phyloP scores from a whole-genome alignment of 2,329 filamentous ascomycete genomes.

The Sarocladium kiliense region DNA sequence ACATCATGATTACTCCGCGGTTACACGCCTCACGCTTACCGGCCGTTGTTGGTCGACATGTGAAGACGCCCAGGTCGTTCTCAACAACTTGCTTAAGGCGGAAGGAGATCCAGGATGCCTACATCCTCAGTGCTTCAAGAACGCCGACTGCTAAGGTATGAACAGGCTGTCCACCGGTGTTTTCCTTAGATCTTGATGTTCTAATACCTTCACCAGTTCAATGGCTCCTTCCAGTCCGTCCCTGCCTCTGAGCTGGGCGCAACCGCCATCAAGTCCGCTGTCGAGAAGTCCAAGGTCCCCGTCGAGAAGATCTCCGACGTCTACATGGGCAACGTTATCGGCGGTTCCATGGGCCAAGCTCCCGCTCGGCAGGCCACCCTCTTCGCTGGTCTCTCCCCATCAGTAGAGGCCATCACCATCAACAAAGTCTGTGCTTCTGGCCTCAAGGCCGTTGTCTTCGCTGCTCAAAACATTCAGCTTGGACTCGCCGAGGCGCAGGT shows the following conservation, averaged over 20 bases:
- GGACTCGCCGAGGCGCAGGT: constrained; percentile 84
- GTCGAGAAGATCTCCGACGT: constrained; percentile 79
- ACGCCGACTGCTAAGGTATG: constrained; percentile 84
- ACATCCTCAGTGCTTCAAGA: constrained; percentile 84
- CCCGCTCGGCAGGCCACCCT: constrained; percentile 88
- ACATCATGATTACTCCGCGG: constrained; percentile 25
- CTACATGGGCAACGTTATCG: constrained; percentile 95
- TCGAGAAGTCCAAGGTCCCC: constrained; percentile 81
- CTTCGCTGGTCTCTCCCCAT: constrained; percentile 77
- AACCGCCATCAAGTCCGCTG: constrained; percentile 83
- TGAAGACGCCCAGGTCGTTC: constrained; percentile 39
- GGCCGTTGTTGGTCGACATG: constrained; percentile 32
- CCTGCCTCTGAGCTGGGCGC: constrained; percentile 85
- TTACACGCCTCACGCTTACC: constrained; percentile 28
- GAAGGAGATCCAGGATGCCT: constrained; percentile 80
- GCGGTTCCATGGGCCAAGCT: constrained; percentile 78
- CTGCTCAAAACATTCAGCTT: constrained; percentile 91
- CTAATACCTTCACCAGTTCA: constrained; percentile 59
- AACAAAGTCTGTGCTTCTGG: constrained; percentile 99
- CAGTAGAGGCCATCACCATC: constrained; percentile 82
- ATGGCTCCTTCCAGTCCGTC: constrained; percentile 80
- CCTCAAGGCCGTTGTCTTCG: constrained; percentile 84
- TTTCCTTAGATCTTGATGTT: neutral
- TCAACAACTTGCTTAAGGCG: constrained; percentile 37
- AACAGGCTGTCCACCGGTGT: neutral